These are phyloP conservation scores for Tolypocladium sp. DNA, from an alignment of 2,329 filamentous ascomycete species.

Conservation along the genomic window DNA sequence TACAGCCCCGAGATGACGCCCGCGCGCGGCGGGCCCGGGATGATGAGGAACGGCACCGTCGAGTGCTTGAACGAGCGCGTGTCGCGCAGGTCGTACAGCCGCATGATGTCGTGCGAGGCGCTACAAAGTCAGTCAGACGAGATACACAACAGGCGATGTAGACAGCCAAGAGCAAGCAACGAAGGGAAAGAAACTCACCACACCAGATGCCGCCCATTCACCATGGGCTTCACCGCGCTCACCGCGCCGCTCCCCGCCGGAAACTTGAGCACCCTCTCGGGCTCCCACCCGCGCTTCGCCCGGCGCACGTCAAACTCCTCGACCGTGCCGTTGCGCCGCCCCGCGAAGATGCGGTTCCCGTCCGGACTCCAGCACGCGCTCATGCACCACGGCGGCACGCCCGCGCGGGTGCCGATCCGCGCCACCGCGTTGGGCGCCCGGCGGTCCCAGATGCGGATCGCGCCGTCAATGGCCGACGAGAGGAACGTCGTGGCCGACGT, in stretches of 20 bases:
- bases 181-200: slow-evolving; percentile 41
- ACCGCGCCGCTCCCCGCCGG: slow-evolving; percentile 84
- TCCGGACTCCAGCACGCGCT: slow-evolving; percentile 93
- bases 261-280: slow-evolving; percentile 75
- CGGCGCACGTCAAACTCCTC: slow-evolving; percentile 90
- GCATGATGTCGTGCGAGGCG: slow-evolving; percentile 86
- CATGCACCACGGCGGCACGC: slow-evolving; percentile 94
- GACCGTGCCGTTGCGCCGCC: slow-evolving; percentile 81
- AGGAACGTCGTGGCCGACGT: slow-evolving; percentile 75
- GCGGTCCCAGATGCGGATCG: slow-evolving; percentile 86
- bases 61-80: slow-evolving; percentile 59
- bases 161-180: background rate
- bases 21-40: slow-evolving; percentile 74
- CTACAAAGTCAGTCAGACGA: slow-evolving; percentile 28
- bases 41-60: slow-evolving; percentile 87
- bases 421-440: slow-evolving; percentile 70
- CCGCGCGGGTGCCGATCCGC: slow-evolving; percentile 62
- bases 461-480: slow-evolving; percentile 79
- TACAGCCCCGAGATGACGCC: slow-evolving; percentile 83
- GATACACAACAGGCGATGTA: background rate
- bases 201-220: slow-evolving; percentile 82
- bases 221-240: slow-evolving; percentile 81
- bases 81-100: slow-evolving; percentile 79
- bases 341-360: slow-evolving; percentile 91
- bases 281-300: slow-evolving; percentile 54